A percentile compares a stretch with the other conserved stretches of the same genome.
These are phyloP conservation scores for Jamesozyma hellenica DNA, from an alignment of 805 yeast genomes.

Conservation along the genomic window DNA sequence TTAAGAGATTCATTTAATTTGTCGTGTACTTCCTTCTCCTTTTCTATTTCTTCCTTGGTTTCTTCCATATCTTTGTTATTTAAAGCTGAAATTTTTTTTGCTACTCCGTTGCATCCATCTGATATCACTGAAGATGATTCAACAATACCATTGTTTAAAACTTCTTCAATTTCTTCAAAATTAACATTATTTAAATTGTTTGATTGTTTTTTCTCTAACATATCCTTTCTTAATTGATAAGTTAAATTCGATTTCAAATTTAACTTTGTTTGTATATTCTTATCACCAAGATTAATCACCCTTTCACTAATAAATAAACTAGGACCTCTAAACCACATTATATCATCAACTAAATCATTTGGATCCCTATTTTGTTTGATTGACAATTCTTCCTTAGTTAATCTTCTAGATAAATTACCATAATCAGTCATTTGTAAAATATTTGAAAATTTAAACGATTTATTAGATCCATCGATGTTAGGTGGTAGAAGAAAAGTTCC, in stretches of 20 bases:
- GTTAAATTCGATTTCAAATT: too few relatives aligned
- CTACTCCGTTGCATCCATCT: not conserved
- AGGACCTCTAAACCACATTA: constrained; percentile 63
- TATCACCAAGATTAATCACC: constrained; percentile 22
- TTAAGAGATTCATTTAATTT: constrained; percentile 11
- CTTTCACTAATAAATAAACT: constrained; percentile 41
- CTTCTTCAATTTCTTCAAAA: constrained; percentile 4
- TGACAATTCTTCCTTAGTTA: constrained; percentile 17
- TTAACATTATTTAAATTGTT: too few relatives aligned
- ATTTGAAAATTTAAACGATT: constrained; percentile 25
- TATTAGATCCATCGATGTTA: not conserved
- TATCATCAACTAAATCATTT: constrained; percentile 29
- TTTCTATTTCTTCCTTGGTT: constrained; percentile 11
- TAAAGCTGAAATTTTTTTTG: not conserved
- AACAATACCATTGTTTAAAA: not conserved
- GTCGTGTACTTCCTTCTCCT: constrained; percentile 11
- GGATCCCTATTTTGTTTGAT: constrained; percentile 8
- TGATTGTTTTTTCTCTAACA: too few relatives aligned
- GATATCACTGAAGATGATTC: not conserved
- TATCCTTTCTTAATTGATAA: too few relatives aligned
- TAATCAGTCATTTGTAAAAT: constrained; percentile 29
- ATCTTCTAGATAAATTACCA: constrained; percentile 16
- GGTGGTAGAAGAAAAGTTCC: constrained; percentile 20
- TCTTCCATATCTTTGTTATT: constrained; percentile 8
- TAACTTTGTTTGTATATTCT: constrained; percentile 10